phyloP scores from a whole-genome alignment of 257 asterid genomes.

The Solanum clarkiae region DNA sequence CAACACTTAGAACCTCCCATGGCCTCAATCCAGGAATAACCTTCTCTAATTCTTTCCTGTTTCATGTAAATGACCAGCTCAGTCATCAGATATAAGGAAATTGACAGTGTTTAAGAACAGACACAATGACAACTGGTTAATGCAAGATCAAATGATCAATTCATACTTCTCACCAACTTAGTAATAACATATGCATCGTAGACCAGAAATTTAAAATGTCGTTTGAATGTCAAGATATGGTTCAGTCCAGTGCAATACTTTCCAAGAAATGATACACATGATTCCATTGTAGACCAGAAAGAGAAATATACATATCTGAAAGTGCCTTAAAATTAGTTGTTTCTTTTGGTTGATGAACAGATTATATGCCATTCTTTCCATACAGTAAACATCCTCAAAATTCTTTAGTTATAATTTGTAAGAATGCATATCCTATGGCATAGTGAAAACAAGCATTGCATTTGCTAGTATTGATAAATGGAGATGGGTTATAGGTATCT shows the following conservation, averaged over 20 bases:
- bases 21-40: constrained; percentile 90
- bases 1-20: constrained; percentile 93
- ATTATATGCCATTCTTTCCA: neutral
- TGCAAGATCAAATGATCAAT: neutral
- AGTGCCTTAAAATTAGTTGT: neutral
- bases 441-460: neutral
- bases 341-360: neutral
- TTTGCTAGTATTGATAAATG: neutral
- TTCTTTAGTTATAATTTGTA: neutral
- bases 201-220: neutral
- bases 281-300: neutral
- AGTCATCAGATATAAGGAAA: neutral
- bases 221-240: neutral
- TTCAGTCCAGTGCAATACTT: neutral
- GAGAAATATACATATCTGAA: neutral
- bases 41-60: constrained; percentile 49
- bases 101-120: neutral
- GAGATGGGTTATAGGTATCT: neutral
- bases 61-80: constrained; percentile 23
- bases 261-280: neutral
- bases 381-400: neutral
- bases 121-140: neutral
- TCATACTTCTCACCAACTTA: neutral
- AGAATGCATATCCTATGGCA: neutral
- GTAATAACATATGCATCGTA: neutral